phyloP scores from a whole-genome alignment of 2,329 filamentous ascomycete genomes.

The Colletotrichum sansevieriae region DNA sequence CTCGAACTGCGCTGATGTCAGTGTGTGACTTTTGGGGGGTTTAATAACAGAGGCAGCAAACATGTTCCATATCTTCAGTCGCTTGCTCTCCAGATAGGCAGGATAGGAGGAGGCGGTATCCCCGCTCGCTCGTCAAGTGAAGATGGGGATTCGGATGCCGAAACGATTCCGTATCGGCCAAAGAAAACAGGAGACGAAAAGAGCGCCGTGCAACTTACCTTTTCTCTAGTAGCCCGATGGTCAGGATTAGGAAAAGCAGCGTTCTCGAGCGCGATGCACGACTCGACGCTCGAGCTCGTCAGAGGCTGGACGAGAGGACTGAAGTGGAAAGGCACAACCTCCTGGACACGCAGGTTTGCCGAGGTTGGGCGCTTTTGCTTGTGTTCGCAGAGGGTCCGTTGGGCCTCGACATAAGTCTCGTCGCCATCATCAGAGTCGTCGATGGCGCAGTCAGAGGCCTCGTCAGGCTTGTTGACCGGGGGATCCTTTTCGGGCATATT shows the following conservation, averaged over 20 bases:
- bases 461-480: slow-evolving; percentile 1
- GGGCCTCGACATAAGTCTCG: slow-evolving; percentile 52
- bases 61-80: too few relatives aligned
- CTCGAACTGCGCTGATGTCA: slow-evolving; percentile 67
- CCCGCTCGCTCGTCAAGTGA: background rate
- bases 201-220: slow-evolving; percentile 56
- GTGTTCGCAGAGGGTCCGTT: slow-evolving; percentile 56
- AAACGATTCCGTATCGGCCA: too few relatives aligned
- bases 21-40: background rate
- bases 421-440: slow-evolving; percentile 57
- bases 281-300: slow-evolving; percentile 74
- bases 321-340: slow-evolving; percentile 69
- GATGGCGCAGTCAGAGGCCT: slow-evolving; percentile 48
- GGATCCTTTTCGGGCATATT: slow-evolving; percentile 31
- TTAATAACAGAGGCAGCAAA: background rate
- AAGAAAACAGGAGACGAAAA: background rate
- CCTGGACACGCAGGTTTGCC: slow-evolving; percentile 52
- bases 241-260: slow-evolving; percentile 64
- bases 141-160: too few relatives aligned
- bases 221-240: slow-evolving; percentile 65
- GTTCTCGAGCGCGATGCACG: slow-evolving; percentile 67
- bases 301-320: slow-evolving; percentile 82
- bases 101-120: background rate
- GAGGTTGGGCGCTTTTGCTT: slow-evolving; percentile 53
- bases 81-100: too few relatives aligned